Evolutionary conservation across 441 rosid species (phyloP).

Genomic region (Cnidoscolus chayamansa): DNA sequence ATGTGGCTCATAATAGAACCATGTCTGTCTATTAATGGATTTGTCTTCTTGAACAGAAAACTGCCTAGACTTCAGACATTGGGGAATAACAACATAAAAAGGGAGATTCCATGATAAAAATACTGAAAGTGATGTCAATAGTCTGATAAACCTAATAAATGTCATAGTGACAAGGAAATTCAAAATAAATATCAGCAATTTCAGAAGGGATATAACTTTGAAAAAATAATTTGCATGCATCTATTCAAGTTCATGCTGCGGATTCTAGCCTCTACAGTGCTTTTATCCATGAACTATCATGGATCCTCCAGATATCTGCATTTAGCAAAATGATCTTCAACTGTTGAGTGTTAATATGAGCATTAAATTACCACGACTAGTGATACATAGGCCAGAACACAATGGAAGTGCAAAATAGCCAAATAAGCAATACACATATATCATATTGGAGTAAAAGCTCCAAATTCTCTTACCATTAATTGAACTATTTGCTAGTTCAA

Average conservation of each 20-base stretch:
- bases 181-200: background rate
- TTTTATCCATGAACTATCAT: background rate
- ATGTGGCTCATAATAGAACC: background rate
- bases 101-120: background rate
- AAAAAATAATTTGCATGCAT: background rate
- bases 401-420: background rate
- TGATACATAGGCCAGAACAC: background rate
- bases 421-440: background rate
- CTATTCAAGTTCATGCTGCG: background rate
- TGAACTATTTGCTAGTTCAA: background rate
- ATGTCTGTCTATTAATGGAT: background rate
- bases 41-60: background rate
- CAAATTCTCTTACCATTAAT: background rate
- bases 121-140: background rate
- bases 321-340: slow-evolving; percentile 2
- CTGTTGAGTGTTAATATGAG: background rate
- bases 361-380: background rate
- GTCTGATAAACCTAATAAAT: background rate
- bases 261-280: background rate
- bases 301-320: slow-evolving; percentile 9
- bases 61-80: background rate
- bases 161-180: background rate
- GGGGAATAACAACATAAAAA: background rate
- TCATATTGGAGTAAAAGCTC: background rate
- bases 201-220: background rate